A percentile compares a stretch with the other conserved stretches of the same genome.
Evolutionary conservation across 2,329 filamentous ascomycete genomes (phyloP).

Genomic region (Corniculantispora saksenae): DNA sequence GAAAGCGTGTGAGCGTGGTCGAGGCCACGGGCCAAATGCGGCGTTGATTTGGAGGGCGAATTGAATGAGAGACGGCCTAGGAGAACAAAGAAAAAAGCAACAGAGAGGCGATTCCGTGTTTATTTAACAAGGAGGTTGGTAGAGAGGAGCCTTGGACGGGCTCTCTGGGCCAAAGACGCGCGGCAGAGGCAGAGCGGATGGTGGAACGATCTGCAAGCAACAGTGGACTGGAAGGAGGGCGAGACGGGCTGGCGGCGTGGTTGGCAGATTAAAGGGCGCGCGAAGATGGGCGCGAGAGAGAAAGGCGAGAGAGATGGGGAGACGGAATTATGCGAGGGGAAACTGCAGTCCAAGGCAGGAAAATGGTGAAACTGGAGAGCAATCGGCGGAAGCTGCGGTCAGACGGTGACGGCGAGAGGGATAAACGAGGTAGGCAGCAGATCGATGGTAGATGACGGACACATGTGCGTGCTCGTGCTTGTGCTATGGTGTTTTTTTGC

Average conservation of each 20-base stretch:
- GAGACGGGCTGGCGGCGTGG: neutral
- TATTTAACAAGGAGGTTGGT: neutral
- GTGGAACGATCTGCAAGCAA: neutral
- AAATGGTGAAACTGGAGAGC: neutral
- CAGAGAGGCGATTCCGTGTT: slow-evolving; percentile 7
- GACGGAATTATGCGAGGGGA: neutral
- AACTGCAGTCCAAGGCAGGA: neutral
- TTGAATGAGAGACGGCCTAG: neutral
- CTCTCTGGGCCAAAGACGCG: slow-evolving; percentile 13
- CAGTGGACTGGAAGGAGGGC: neutral
- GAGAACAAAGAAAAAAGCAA: neutral
- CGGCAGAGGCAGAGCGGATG: neutral
- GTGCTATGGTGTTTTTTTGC: neutral
- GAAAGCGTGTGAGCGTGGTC: neutral
- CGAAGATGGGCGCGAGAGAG: neutral
- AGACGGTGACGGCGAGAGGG: neutral
- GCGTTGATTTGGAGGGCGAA: neutral
- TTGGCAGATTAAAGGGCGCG: neutral
- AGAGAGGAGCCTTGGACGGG: neutral
- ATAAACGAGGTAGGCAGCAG: neutral
- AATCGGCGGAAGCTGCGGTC: slow-evolving; percentile 4
- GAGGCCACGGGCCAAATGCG: neutral
- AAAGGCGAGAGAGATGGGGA: neutral
- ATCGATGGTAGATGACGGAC: neutral
- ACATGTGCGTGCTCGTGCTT: neutral